A percentile compares a stretch with the other conserved stretches of the same genome.
phyloP scores from a whole-genome alignment of 495 filamentous ascomycete species.

The Neurospora sp. region DNA sequence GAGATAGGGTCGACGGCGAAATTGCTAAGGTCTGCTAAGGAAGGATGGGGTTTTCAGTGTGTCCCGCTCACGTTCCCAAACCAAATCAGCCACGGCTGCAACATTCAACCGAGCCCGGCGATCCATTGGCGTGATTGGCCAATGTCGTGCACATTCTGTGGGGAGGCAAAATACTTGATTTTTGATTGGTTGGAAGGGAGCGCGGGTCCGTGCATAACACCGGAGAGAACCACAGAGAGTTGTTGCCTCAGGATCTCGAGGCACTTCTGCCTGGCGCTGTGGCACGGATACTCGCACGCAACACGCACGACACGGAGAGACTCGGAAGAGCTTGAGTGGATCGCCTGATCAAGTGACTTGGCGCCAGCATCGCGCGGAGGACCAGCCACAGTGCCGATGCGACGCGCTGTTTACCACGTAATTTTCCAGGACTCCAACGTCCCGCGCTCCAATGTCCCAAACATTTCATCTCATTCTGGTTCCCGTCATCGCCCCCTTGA shows the following conservation, averaged over 20 bases:
- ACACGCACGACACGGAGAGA: neutral
- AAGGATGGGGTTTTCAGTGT: constrained; percentile 13
- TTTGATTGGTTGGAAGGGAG: neutral
- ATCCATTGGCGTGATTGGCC: neutral
- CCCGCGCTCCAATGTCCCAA: neutral
- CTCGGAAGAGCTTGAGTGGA: neutral
- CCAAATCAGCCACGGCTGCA: constrained; percentile 8
- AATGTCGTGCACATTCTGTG: neutral
- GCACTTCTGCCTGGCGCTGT: neutral
- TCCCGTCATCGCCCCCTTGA: neutral
- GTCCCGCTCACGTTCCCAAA: constrained; percentile 11
- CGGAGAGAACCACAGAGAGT: neutral
- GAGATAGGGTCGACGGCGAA: constrained; percentile 7
- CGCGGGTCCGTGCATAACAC: neutral
- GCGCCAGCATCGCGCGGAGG: constrained; percentile 20
- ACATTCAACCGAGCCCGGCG: constrained; percentile 15
- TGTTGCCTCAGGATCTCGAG: neutral
- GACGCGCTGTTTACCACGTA: constrained; percentile 17
- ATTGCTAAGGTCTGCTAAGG: constrained; percentile 29
- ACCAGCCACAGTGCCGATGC: constrained; percentile 10
- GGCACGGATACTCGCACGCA: neutral
- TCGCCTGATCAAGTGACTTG: constrained; percentile 18
- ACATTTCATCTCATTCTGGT: neutral
- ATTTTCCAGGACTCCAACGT: constrained; percentile 1
- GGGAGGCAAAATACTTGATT: neutral